Evolutionary conservation across 371 early-diverging fungal species (phyloP), one percentile per base, ranked within the genome.

Genomic region (Thermomucor indicae-seudaticae): DNA sequence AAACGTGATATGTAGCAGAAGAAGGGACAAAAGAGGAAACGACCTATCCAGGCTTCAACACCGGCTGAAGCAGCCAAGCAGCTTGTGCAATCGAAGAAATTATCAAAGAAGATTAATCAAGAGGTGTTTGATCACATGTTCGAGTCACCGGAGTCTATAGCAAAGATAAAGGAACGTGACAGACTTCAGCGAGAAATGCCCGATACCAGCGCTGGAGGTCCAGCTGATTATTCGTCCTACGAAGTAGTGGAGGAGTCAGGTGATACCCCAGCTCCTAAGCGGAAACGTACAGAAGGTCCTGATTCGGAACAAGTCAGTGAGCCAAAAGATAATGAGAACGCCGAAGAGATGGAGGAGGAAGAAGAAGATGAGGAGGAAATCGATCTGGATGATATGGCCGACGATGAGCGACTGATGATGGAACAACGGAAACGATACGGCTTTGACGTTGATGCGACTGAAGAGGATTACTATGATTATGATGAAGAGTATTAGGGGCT

Each of bases 91-190:
- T 70, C 72, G 29, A 85, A 84, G 39, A 76, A 85, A 41, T 62
- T 92, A 41, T 95, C 95, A 1, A 91, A 89, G 51, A 95, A 95
- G 61, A 92, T 96, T 60, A 94, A 95, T 59, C 91, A 92, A 61
- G 84, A 79, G 1, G 84, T 89, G 0, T 67, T 95, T 50, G 84
- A 88, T 20, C 79, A 79, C 29, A 81, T 92, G 56, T 85, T 91
- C 54, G 85, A 82, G 39, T 69, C 80, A 38, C 65, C 70, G 32
- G 68, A 78, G 49, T 38, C 73, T 6, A 49, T 82, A 58, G 59
- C 57, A 39, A 52, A 72, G 53, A 53, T 80, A 51, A 60, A 79
- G 55, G 53, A 62, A 43, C 44, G 64, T 49, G 73, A 71, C 41
- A 53, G 57, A 14, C 17, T 49, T 3, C 51, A 60, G 25, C 56